Conservation (phyloP, 2,329 filamentous ascomycete genomes). For the Neoscytalidium dimidiatum region DNA sequence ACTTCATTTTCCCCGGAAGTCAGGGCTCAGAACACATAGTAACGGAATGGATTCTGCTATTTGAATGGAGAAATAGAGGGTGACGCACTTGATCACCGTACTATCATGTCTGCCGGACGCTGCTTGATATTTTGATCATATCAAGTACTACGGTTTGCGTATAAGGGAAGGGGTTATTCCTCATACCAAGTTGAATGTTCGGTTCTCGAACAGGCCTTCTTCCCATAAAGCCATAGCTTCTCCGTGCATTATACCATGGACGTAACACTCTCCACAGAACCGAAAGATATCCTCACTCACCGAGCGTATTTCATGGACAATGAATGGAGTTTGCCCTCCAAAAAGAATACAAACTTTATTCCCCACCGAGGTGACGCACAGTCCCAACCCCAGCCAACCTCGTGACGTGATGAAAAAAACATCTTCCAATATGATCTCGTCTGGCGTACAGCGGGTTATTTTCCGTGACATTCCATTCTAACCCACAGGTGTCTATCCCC, state of each 20-base stretch:
- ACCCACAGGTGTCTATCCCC: neutral
- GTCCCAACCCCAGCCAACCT: neutral
- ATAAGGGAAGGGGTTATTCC: no score
- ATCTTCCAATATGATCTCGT: no score
- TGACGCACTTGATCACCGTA: no score
- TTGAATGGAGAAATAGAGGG: no score
- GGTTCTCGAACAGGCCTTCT: neutral
- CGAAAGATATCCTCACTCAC: neutral
- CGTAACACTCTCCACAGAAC: neutral
- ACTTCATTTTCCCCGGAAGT: no score
- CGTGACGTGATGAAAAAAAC: neutral
- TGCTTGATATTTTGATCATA: no score
- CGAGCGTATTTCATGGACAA: neutral
- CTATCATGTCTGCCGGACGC: no score
- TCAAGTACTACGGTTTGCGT: no score
- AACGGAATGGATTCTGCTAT: no score
- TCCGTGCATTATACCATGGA: neutral
- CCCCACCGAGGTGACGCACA: neutral
- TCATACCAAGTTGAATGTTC: neutral
- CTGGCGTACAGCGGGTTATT: no score
- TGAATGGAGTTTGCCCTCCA: neutral
- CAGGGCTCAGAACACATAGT: no score
- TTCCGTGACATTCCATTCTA: neutral
- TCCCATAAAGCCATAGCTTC: neutral
- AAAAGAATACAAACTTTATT: neutral